phyloP scores from a whole-genome alignment of 2,329 filamentous ascomycete species.

The Pseudocercospora ulei region DNA sequence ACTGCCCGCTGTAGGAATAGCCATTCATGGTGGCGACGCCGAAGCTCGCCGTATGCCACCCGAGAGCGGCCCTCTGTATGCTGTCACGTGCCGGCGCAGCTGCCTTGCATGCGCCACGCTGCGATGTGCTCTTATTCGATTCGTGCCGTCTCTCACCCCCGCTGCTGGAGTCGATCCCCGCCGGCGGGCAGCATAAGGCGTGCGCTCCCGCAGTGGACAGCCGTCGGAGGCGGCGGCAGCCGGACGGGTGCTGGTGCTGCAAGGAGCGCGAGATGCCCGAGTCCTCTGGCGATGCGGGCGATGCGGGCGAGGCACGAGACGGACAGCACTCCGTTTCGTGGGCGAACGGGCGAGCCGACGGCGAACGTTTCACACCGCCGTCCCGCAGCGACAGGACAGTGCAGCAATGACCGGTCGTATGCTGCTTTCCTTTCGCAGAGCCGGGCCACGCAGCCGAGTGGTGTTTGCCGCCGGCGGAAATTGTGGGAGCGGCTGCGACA shows the following conservation, averaged over 20 bases:
- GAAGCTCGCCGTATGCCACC: neutral
- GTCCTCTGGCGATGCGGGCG: neutral
- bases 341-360: constrained; percentile 2
- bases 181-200: constrained; percentile 3
- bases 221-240: constrained; percentile 1
- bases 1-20: constrained; percentile 28
- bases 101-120: constrained; percentile 5
- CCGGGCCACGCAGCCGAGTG: neutral
- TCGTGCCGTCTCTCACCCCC: constrained; percentile 1
- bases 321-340: neutral
- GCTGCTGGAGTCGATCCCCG: neutral
- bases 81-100: neutral
- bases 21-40: constrained; percentile 28
- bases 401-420: too few species aligned
- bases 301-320: constrained; percentile 2
- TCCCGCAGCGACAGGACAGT: constrained; percentile 1
- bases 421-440: too few species aligned
- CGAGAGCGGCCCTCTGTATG: neutral
- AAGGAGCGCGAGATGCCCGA: neutral
- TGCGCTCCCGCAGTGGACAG: constrained; percentile 4
- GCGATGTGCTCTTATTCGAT: constrained; percentile 1
- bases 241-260: neutral
- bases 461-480: constrained; percentile 1
- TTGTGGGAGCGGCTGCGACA: neutral
- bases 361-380: neutral